Evolutionary conservation across 192 early-diverging fungal species (phyloP), one percentile per base, ranked within the genome.

Genomic region (Mycoemilia scoparia): DNA sequence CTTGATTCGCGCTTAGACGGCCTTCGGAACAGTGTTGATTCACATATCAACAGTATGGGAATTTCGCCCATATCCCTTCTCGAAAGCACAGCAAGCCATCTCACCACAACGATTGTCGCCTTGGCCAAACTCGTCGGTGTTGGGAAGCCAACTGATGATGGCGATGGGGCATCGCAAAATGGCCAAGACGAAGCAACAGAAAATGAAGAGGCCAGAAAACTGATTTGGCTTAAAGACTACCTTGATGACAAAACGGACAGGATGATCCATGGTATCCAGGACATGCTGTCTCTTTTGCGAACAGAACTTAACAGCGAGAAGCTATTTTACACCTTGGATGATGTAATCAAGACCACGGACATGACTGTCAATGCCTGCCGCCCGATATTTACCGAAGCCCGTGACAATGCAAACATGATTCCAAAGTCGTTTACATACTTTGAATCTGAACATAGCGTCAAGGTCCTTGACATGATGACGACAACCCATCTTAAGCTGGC

Each of bases 41-140:
- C 60, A 29, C 85, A 88, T 42, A 68, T 87, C 8, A 75, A 65
- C 26, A 73, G 71, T 31, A 66, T 67, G 51, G 71, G 71, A 1
- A 62, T 71, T 14, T 51, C 66, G 16, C 70, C 82, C 1, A 47
- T 82, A 28, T 75, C 69, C 21, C 57, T 79, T n/a, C 45, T 93
- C 27, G 86, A 93, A 54, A 64, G 66, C 5, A 75, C 88, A 2
- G 84, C 81, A 9, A 71, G 74, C 31, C 70, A 79, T 29, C 46
- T 92, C 34, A 83, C 84, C 5, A 73, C 68, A 0, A 67, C 79
- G 0, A 72, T 95, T 20, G 80, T 85, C 5, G 80, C 79, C 22
- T 54, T 95, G 29, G 82, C 85, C 13, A 62, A 62, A 42, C 37
- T 56, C 32, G 45, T 62, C 3, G 56, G 56, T 36, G 59, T 62